phyloP scores from a whole-genome alignment of 495 filamentous ascomycete genomes.

The Penicillium odoratum region DNA sequence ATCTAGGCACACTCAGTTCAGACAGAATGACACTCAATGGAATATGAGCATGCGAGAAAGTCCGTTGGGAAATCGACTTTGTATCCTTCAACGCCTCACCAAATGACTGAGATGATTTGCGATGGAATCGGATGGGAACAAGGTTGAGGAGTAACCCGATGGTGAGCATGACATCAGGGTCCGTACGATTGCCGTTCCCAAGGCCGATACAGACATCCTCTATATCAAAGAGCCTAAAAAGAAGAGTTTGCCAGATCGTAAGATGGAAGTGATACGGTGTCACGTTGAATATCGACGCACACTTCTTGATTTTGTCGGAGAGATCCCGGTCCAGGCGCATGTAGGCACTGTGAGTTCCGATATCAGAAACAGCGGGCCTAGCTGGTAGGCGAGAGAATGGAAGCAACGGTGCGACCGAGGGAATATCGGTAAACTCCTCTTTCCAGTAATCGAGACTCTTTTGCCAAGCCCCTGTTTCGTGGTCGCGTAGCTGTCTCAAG shows the following conservation, averaged over 20 bases:
- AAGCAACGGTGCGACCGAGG: slow-evolving; percentile 38
- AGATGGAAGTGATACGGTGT: slow-evolving; percentile 49
- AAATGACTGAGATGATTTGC: slow-evolving; percentile 13
- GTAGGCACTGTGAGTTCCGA: slow-evolving; percentile 11
- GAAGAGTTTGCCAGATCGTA: slow-evolving; percentile 33
- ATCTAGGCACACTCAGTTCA: slow-evolving; percentile 33
- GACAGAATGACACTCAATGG: slow-evolving; percentile 49
- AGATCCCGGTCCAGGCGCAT: slow-evolving; percentile 17
- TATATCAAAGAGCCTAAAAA: slow-evolving; percentile 26
- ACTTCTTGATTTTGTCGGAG: slow-evolving; percentile 17
- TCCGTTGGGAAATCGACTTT: slow-evolving; percentile 18
- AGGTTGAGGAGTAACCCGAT: slow-evolving; percentile 50
- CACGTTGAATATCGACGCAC: slow-evolving; percentile 20
- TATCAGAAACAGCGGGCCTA: slow-evolving; percentile 15
- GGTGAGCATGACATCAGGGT: slow-evolving; percentile 23
- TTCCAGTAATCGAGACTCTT: slow-evolving; percentile 39
- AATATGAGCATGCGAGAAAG: slow-evolving; percentile 22
- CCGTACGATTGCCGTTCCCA: slow-evolving; percentile 40
- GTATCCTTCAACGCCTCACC: slow-evolving; percentile 13
- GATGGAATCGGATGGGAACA: slow-evolving; percentile 41
- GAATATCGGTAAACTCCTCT: slow-evolving; percentile 23
- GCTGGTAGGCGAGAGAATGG: slow-evolving; percentile 19
- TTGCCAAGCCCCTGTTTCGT: slow-evolving; percentile 17
- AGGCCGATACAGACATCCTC: slow-evolving; percentile 46
- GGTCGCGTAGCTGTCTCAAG: slow-evolving; percentile 20